Evolutionary conservation across 2,329 filamentous ascomycete genomes (phyloP).

Genomic region (Endoconidiophora laricicola): DNA sequence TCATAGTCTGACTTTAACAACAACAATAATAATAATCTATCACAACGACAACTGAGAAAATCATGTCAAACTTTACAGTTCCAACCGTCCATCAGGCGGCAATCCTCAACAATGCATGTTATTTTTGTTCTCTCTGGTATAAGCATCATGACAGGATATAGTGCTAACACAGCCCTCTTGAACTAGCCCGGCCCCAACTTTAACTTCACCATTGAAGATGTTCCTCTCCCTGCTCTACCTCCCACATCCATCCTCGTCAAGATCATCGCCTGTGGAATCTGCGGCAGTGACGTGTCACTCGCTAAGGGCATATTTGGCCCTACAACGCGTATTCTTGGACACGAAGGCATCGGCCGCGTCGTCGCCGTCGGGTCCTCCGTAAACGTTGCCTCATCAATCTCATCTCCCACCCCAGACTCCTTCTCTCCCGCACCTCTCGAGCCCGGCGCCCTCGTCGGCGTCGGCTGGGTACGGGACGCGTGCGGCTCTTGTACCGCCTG

Average conservation of each 20-base stretch:
- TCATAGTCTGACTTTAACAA: too few species aligned
- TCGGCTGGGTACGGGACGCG: not conserved
- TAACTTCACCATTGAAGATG: not conserved
- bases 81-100: not conserved
- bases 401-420: not conserved
- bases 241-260: not conserved
- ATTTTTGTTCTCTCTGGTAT: not conserved
- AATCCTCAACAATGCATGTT: not conserved
- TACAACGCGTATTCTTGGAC: not conserved
- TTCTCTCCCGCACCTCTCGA: not conserved
- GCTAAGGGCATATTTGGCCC: not conserved
- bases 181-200: not conserved
- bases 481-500: not conserved
- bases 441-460: not conserved
- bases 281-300: not conserved
- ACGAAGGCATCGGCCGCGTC: slow-evolving; percentile 1
- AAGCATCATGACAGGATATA: too few species aligned
- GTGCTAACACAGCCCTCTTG: not conserved
- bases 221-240: not conserved
- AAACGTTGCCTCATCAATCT: not conserved
- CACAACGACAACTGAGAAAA: too few species aligned
- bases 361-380: not conserved
- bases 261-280: not conserved
- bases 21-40: too few species aligned
- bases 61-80: not conserved